Conservation (phyloP, 305 asterid genomes). For the Solanum hybrid region DNA sequence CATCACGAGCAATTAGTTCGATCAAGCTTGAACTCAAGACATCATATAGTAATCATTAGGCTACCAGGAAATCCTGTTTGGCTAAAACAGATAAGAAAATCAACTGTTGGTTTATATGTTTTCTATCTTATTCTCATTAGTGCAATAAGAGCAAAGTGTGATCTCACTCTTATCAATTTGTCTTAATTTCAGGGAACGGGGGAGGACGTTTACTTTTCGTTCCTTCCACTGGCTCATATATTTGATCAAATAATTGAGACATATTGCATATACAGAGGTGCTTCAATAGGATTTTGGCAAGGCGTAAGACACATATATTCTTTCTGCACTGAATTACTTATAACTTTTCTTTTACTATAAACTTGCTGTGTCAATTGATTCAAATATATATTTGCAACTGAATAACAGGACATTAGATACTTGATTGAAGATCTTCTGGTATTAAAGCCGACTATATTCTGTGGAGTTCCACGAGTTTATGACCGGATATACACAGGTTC, state of each 20-base stretch:
- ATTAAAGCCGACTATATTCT: conserved; percentile 76
- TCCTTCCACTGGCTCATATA: conserved; percentile 93
- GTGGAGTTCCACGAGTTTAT: conserved; percentile 91
- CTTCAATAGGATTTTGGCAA: conserved; percentile 97
- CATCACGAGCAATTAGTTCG: neutral
- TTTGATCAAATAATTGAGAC: conserved; percentile 77
- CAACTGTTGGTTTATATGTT: neutral
- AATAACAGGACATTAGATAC: conserved; percentile 66
- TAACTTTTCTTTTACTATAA: neutral
- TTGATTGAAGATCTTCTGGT: conserved; percentile 78
- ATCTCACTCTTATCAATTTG: neutral
- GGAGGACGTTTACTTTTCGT: conserved; percentile 78
- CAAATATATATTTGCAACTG: neutral
- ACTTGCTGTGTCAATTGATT: neutral
- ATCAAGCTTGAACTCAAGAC: neutral
- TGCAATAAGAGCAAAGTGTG: neutral
- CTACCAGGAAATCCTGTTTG: neutral
- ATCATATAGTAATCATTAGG: neutral
- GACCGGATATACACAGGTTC: conserved; percentile 73
- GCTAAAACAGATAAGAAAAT: neutral
- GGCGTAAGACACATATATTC: conserved; percentile 45
- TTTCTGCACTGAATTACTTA: neutral
- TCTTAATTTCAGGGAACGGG: conserved; percentile 34
- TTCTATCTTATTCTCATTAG: neutral
- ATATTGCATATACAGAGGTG: conserved; percentile 56